phyloP scores from a whole-genome alignment of 208 protist species.

The Histomonas meleagridis region DNA sequence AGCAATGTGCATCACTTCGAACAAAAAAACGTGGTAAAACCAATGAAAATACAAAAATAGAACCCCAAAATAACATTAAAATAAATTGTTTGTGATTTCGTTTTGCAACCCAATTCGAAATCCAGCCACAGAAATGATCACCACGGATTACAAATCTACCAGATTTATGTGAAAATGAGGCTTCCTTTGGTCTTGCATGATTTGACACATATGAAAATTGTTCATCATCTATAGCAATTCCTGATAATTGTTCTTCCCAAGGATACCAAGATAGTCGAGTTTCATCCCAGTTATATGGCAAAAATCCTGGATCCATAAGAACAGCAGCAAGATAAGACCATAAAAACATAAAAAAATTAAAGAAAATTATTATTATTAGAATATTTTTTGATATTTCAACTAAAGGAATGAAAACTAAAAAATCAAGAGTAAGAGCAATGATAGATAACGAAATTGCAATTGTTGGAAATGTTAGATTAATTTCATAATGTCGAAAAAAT shows the following conservation, averaged over 20 bases:
- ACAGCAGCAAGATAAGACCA: not conserved
- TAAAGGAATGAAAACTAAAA: no score
- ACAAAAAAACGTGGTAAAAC: no score
- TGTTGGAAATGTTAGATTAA: no score
- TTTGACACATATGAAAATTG: not conserved
- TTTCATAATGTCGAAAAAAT: no score
- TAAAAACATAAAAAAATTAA: no score
- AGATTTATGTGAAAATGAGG: not conserved
- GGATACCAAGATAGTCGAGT: not conserved
- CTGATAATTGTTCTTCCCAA: not conserved
- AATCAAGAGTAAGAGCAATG: no score
- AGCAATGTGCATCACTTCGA: no score
- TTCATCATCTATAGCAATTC: not conserved
- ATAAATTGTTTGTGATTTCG: slow-evolving; percentile 7
- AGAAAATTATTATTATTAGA: no score
- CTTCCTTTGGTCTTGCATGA: not conserved
- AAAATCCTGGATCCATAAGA: not conserved
- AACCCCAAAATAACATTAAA: not conserved
- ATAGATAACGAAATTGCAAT: no score
- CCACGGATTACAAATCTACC: not conserved
- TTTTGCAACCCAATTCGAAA: slow-evolving; percentile 22
- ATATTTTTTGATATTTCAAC: no score
- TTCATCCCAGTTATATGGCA: not conserved
- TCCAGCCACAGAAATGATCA: slow-evolving; percentile 13
- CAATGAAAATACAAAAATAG: no score